Evolutionary conservation across 2,329 filamentous ascomycete genomes (phyloP).

Genomic region (Lecanicillium sp.): DNA sequence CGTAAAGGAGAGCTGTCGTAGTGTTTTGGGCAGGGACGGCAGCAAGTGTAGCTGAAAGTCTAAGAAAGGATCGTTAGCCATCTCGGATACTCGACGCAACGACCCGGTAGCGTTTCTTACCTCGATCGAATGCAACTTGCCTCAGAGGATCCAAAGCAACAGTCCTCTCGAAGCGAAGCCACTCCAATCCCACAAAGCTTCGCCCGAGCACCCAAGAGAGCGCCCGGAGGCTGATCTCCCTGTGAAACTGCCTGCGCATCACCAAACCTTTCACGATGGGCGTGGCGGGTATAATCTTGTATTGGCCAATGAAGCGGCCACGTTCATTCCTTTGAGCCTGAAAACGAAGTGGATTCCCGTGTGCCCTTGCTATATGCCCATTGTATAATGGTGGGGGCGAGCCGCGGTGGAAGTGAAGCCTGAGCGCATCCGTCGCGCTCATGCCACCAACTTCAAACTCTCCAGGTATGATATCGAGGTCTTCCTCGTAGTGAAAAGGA

Average conservation of each 20-base stretch:
- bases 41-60: constrained; percentile 9
- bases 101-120: constrained; percentile 5
- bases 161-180: constrained; percentile 12
- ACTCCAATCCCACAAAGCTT: constrained; percentile 12
- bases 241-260: constrained; percentile 11
- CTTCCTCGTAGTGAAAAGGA: constrained; percentile 12
- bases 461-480: constrained; percentile 8
- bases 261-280: constrained; percentile 12
- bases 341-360: constrained; percentile 10
- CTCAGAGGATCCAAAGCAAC: constrained; percentile 2
- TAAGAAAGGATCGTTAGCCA: constrained; percentile 9
- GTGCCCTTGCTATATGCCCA: not conserved
- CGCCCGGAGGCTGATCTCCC: constrained; percentile 8
- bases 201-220: constrained; percentile 9
- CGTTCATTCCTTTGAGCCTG: constrained; percentile 2
- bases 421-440: too few relatives aligned
- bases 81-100: constrained; percentile 6
- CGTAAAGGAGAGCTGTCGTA: constrained; percentile 11
- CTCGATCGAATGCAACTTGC: constrained; percentile 10
- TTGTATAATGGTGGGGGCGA: too few relatives aligned
- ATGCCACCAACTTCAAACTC: constrained; percentile 6
- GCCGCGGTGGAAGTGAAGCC: too few relatives aligned
- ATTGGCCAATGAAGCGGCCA: constrained; percentile 8
- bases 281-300: constrained; percentile 8
- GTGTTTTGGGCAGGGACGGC: constrained; percentile 11